Evolutionary conservation across 768 basidiomycete species (phyloP).

Genomic region (Solioccasus polychromus): DNA sequence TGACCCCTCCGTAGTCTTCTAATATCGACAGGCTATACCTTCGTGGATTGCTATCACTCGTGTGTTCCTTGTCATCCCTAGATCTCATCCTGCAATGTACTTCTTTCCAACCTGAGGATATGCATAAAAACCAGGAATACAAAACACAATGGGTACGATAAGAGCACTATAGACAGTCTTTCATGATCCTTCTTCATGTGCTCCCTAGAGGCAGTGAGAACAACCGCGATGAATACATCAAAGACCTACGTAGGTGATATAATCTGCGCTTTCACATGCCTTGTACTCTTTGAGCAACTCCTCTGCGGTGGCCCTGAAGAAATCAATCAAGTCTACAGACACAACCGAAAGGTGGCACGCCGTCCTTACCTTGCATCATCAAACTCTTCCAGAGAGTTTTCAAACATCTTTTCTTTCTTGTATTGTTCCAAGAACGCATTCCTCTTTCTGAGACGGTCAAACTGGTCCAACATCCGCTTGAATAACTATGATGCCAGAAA

Average conservation of each 20-base stretch:
- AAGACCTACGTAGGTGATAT: slow-evolving; percentile 76
- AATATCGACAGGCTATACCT: slow-evolving; percentile 27
- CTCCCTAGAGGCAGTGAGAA: slow-evolving; percentile 25
- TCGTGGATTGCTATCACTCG: slow-evolving; percentile 18
- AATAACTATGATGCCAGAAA: slow-evolving; percentile 76
- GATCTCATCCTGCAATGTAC: slow-evolving; percentile 26
- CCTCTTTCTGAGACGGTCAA: slow-evolving; percentile 78
- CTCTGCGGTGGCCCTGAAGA: slow-evolving; percentile 72
- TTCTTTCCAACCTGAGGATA: slow-evolving; percentile 4
- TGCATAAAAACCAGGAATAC: slow-evolving; percentile 1
- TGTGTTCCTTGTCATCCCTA: slow-evolving; percentile 16
- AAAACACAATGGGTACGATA: slow-evolving; percentile 5
- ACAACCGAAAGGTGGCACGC: not conserved
- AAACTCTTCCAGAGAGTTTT: slow-evolving; percentile 91
- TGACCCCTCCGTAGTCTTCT: slow-evolving; percentile 37
- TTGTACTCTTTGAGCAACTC: slow-evolving; percentile 92
- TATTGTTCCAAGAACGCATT: slow-evolving; percentile 98
- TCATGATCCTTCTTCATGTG: slow-evolving; percentile 32
- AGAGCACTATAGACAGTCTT: not conserved
- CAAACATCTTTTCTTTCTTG: slow-evolving; percentile 96
- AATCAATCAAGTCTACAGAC: not conserved
- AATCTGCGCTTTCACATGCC: slow-evolving; percentile 93
- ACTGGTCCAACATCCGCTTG: slow-evolving; percentile 95
- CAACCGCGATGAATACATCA: not conserved
- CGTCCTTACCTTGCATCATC: slow-evolving; percentile 84